Percentiles rank a stretch among this genome's conserved stretches.
phyloP scores from a whole-genome alignment of 2,329 filamentous ascomycete genomes.

The Albophoma yamanashiensis region DNA sequence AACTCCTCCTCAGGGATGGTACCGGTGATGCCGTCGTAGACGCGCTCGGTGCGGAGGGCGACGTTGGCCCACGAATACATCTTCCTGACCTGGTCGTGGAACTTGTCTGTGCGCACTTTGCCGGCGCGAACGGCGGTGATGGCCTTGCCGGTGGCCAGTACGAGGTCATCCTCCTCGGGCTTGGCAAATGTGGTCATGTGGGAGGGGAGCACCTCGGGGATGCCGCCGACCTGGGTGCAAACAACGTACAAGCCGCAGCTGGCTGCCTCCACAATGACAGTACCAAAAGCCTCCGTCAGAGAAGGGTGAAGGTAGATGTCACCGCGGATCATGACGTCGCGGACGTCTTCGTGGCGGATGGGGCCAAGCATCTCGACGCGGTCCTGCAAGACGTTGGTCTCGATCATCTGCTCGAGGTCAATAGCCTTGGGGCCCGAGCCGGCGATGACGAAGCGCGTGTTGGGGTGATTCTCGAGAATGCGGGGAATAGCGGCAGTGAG shows the following conservation, averaged over 20 bases:
- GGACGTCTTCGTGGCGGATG: slow-evolving; percentile 89
- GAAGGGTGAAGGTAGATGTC: slow-evolving; percentile 96
- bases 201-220: slow-evolving; percentile 86
- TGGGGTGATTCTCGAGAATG: slow-evolving; percentile 79
- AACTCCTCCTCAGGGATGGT: slow-evolving; percentile 80
- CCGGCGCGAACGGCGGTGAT: slow-evolving; percentile 79
- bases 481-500: slow-evolving; percentile 93
- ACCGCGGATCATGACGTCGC: slow-evolving; percentile 93
- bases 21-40: slow-evolving; percentile 88
- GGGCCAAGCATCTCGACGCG: slow-evolving; percentile 87
- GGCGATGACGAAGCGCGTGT: slow-evolving; percentile 93
- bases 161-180: slow-evolving; percentile 91
- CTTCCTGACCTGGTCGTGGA: slow-evolving; percentile 92
- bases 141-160: slow-evolving; percentile 78
- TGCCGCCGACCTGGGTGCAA: slow-evolving; percentile 90
- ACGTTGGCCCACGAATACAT: slow-evolving; percentile 99
- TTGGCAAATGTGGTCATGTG: slow-evolving; percentile 98
- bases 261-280: slow-evolving; percentile 93
- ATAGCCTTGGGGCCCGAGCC: slow-evolving; percentile 95
- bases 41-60: slow-evolving; percentile 82
- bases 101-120: slow-evolving; percentile 81
- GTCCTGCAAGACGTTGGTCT: slow-evolving; percentile 87
- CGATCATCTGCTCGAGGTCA: slow-evolving; percentile 95
- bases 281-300: slow-evolving; percentile 93
- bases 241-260: slow-evolving; percentile 95